These are phyloP conservation scores for Ottelia alismoides DNA, from an alignment of 106 monocot genomes.

Conservation along the genomic window DNA sequence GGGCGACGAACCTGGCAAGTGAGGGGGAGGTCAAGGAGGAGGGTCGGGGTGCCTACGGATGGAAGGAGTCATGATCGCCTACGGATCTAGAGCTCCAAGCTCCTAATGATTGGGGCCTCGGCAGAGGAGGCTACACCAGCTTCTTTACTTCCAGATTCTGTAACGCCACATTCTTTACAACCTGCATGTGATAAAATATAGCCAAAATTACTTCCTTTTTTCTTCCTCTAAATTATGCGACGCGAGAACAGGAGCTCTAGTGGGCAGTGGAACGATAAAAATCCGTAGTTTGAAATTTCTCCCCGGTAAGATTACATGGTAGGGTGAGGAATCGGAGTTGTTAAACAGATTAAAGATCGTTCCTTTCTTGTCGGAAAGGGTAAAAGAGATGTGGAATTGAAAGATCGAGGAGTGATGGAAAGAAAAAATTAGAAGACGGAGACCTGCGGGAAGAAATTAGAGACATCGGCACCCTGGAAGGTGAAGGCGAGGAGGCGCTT, in stretches of 20 bases:
- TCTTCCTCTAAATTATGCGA: too few relatives aligned
- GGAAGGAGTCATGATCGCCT: too few relatives aligned
- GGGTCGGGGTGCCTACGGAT: too few relatives aligned
- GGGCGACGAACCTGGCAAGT: too few relatives aligned
- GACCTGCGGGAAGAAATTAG: constrained; percentile 91
- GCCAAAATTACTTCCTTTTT: not conserved
- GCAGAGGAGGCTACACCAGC: constrained; percentile 84
- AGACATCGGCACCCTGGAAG: constrained; percentile 83
- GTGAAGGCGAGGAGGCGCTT: constrained; percentile 94
- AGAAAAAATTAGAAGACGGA: not conserved
- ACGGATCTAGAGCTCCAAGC: too few relatives aligned
- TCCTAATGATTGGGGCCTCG: too few relatives aligned
- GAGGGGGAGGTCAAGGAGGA: too few relatives aligned
- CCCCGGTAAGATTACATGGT: too few relatives aligned
- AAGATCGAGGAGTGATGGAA: not conserved
- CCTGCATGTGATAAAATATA: constrained; percentile 45
- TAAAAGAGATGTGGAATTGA: too few relatives aligned
- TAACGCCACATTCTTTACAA: constrained; percentile 93
- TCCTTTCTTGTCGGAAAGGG: too few relatives aligned
- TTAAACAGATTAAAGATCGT: too few relatives aligned
- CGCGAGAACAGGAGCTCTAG: not conserved
- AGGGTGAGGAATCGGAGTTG: not conserved
- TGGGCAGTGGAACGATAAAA: not conserved
- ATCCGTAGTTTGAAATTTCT: too few relatives aligned
- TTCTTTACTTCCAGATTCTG: constrained; percentile 88